phyloP scores from a whole-genome alignment of 768 basidiomycete genomes.

The Collybia nuda region DNA sequence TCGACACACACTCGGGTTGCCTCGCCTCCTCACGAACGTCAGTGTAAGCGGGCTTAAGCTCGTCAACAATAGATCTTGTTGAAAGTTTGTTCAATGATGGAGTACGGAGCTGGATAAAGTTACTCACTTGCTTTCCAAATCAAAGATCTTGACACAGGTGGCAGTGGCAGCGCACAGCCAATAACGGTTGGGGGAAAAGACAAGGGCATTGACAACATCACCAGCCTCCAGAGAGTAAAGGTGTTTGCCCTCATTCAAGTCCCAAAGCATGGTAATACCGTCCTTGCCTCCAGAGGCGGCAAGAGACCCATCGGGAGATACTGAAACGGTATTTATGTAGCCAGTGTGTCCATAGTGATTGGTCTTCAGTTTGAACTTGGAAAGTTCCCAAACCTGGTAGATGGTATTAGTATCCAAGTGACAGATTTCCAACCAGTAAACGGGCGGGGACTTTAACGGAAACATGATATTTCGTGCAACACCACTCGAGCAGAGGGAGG shows the following conservation, averaged over 20 bases:
- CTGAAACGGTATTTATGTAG: conserved; percentile 98
- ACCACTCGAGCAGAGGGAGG: conserved; percentile 24
- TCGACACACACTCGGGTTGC: conserved; percentile 92
- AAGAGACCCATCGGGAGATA: conserved; percentile 98
- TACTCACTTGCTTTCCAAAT: conserved; percentile 97
- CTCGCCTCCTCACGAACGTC: conserved; percentile 70
- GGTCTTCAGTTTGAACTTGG: conserved; percentile 99
- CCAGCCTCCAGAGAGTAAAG: conserved; percentile 99
- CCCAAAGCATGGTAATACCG: conserved; percentile 99
- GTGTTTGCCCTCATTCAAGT: conserved; percentile 99
- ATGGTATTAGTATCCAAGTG: conserved; percentile 12
- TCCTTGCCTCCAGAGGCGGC: conserved; percentile 99
- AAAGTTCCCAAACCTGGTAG: conserved; percentile 95
- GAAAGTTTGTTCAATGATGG: conserved; percentile 4
- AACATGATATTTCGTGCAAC: conserved; percentile 51
- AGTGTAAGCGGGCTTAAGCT: conserved; percentile 94
- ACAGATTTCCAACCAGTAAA: conserved; percentile 21
- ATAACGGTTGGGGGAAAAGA: conserved; percentile 99
- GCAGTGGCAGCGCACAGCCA: conserved; percentile 99
- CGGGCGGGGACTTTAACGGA: conserved; percentile 80
- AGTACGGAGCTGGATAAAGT: neutral
- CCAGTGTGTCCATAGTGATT: conserved; percentile 99
- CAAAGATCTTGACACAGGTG: conserved; percentile 98
- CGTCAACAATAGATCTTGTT: conserved; percentile 91
- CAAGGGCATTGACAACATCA: conserved; percentile 97